phyloP scores from a whole-genome alignment of 768 basidiomycete genomes.

The Boletus subcaerulescens region DNA sequence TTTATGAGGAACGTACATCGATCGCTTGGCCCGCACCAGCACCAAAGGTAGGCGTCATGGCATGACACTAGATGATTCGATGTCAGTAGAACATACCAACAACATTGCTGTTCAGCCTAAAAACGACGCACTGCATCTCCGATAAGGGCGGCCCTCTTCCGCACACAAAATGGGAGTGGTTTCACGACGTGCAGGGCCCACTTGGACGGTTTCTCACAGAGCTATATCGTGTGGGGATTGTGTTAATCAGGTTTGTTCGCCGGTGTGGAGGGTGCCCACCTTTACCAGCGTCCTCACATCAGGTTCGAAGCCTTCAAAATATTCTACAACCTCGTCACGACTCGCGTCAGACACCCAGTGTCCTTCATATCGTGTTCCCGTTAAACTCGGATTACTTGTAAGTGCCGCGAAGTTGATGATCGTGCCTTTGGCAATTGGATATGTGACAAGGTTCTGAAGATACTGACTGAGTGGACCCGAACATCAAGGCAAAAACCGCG shows the following conservation, averaged over 20 bases:
- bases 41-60: slow-evolving; percentile 24
- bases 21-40: slow-evolving; percentile 29
- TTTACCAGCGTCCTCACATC: slow-evolving; percentile 30
- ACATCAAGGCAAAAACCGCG: background rate
- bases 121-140: slow-evolving; percentile 45
- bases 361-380: slow-evolving; percentile 32
- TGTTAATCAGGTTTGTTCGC: background rate
- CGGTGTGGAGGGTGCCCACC: slow-evolving; percentile 10
- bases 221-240: slow-evolving; percentile 18
- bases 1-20: slow-evolving; percentile 7
- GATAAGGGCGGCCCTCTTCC: slow-evolving; percentile 41
- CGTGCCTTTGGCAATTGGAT: slow-evolving; percentile 37
- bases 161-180: slow-evolving; percentile 39
- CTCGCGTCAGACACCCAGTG: slow-evolving; percentile 28
- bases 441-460: slow-evolving; percentile 38
- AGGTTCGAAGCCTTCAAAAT: slow-evolving; percentile 36
- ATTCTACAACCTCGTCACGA: slow-evolving; percentile 29
- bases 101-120: background rate
- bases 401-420: slow-evolving; percentile 37
- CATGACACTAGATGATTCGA: slow-evolving; percentile 14
- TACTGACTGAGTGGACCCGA: background rate
- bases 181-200: slow-evolving; percentile 47
- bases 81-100: too few species aligned
- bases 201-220: slow-evolving; percentile 34
- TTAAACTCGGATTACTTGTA: slow-evolving; percentile 25